Evolutionary conservation across 345 rosid species (phyloP).

Genomic region (Eucalyptus cloeziana): DNA sequence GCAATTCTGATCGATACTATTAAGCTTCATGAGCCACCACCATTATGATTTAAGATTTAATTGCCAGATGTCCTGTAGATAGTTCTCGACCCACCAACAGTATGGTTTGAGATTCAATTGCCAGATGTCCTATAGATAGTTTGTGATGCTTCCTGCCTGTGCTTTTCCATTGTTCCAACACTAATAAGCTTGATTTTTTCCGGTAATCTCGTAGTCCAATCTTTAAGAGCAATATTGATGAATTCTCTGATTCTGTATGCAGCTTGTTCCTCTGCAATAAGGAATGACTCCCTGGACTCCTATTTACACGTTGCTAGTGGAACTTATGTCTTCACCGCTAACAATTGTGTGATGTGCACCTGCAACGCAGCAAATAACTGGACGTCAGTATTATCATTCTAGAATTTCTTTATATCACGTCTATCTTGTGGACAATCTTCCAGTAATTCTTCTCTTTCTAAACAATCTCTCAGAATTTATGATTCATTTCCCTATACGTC

Average conservation of each 20-base stretch:
- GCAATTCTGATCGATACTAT: not conserved
- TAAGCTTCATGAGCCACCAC: not conserved
- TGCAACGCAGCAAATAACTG: constrained; percentile 49
- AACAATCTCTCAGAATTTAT: not conserved
- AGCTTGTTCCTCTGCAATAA: constrained; percentile 62
- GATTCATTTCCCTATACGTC: not conserved
- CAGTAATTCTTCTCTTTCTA: not conserved
- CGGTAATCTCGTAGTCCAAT: not conserved
- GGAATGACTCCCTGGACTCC: constrained; percentile 30
- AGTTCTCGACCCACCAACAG: not conserved
- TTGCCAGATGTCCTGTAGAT: not conserved
- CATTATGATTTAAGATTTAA: not conserved
- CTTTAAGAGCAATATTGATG: not conserved
- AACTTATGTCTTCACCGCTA: constrained; percentile 49
- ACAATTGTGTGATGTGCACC: constrained; percentile 48
- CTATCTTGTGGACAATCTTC: not conserved
- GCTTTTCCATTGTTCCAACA: not conserved
- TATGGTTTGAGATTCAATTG: not conserved
- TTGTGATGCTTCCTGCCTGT: not conserved
- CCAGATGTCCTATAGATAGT: not conserved
- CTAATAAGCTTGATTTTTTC: not conserved
- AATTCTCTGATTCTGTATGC: not conserved
- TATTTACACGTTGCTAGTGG: constrained; percentile 35
- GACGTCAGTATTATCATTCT: constrained; percentile 31
- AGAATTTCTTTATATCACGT: not conserved